Evolutionary conservation across 805 yeast genomes (phyloP).

Genomic region (Cephaloascus albidus): DNA sequence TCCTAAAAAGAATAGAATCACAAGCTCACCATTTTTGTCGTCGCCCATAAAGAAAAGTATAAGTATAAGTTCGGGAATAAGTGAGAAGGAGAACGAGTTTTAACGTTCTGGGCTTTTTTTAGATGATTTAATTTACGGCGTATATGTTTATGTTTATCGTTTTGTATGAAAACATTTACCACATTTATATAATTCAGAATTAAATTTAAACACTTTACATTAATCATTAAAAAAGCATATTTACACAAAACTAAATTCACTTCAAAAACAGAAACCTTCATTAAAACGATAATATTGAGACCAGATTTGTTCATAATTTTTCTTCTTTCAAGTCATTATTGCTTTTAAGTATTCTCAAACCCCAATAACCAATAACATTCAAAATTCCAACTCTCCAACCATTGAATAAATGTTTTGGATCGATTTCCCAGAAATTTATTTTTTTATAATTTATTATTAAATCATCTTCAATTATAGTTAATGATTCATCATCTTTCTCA

Average conservation of each 20-base stretch:
- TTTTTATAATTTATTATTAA: conserved; percentile 46
- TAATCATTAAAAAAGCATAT: too few relatives aligned
- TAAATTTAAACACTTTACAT: too few relatives aligned
- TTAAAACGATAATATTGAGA: too few relatives aligned
- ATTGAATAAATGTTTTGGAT: conserved; percentile 44
- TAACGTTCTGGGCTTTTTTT: too few relatives aligned
- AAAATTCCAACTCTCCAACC: conserved; percentile 90
- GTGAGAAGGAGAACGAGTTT: background rate
- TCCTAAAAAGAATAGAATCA: background rate
- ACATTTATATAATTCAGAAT: too few relatives aligned
- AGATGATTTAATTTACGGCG: too few relatives aligned
- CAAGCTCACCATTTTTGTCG: background rate
- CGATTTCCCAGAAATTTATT: conserved; percentile 32
- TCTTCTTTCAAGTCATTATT: conserved; percentile 32
- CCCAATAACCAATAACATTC: conserved; percentile 78
- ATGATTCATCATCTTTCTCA: conserved; percentile 25
- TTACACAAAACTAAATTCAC: too few relatives aligned
- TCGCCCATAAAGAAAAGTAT: background rate
- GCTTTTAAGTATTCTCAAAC: conserved; percentile 49
- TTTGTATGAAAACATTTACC: too few relatives aligned
- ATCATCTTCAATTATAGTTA: conserved; percentile 35
- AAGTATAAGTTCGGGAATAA: background rate
- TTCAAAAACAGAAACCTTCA: too few relatives aligned
- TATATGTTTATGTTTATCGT: too few relatives aligned
- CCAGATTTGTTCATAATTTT: conserved; percentile 13